Base-by-base conservation (phyloP, 2,329 filamentous ascomycete species). In the Ophiosphaerella narmari region DNA sequence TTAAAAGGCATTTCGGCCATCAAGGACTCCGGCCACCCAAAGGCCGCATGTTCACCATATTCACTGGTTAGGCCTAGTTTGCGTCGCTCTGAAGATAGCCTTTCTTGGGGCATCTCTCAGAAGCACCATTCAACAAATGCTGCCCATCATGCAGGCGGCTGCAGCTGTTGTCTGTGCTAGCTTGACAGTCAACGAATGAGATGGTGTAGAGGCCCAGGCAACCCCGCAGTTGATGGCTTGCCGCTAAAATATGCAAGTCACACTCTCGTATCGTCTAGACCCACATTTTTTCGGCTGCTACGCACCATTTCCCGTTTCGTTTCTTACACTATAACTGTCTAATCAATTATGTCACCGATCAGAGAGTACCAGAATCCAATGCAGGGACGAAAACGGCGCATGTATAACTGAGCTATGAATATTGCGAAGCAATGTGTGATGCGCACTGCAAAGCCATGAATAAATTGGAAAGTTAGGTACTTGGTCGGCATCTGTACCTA, bases 231-330 rank as follows among this genome's bases (percentile, higher is more conserved):
- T 48, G 55, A 50, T 50, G 46, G 13, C 56, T 57, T 55, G 59
- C 56, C 62, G 62, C 67, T 70, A 70, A 60, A 51, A 55, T 61
- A 64, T 72, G 68, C 68, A 72, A 69, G 68, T 69, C 68, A 72
- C 66, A 66, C 59, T 57, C 63, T 57, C 56, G 54, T 38, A 44
- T 46, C 52, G 49, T 43, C 53, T 50, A 26, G 51, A 18, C 39
- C 52, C 60, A 62, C 61, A 58, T 60, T 2, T 29, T 55, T 59
- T 61, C 58, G 61, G 61, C 56, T 58, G 50, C 59, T 11, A 11
- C 26, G 6, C 26, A 29, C 7, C 50, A 56, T 39, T 46, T 52
- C 43, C 62, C 59, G 57, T 54, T 46, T 42, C 31, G 38, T 57
- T 57, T 44, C 37, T 50, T 51, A 52, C 50, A 44, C 57, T 55